Evolutionary conservation across 2,329 filamentous ascomycete genomes (phyloP).

Genomic region (Alternaria metachromatica): DNA sequence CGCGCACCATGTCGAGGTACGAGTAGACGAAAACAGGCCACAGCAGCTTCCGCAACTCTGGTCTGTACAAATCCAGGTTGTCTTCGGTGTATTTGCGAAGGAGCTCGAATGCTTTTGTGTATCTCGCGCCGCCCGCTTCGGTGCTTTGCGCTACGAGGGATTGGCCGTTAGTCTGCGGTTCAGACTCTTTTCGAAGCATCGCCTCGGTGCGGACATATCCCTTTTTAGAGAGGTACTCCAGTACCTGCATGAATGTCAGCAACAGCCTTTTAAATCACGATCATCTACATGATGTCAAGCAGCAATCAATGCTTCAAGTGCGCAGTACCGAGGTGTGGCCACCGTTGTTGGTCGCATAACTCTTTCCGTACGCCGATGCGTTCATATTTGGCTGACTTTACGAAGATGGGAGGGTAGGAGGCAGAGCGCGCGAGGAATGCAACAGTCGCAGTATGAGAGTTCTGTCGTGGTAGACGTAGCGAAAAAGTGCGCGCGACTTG

Average conservation of each 20-base stretch:
- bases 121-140: conserved; percentile 76
- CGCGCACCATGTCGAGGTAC: conserved; percentile 78
- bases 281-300: background rate
- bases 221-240: conserved; percentile 94
- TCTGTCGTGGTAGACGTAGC: background rate
- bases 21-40: conserved; percentile 97
- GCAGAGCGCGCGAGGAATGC: background rate
- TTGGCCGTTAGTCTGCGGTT: conserved; percentile 81
- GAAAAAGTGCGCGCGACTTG: background rate
- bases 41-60: conserved; percentile 83
- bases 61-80: conserved; percentile 89
- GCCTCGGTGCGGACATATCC: conserved; percentile 93
- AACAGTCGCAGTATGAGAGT: background rate
- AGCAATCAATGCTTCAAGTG: background rate
- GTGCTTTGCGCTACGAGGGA: conserved; percentile 71
- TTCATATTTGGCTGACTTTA: background rate
- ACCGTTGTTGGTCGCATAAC: background rate
- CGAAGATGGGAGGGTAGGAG: background rate
- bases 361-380: background rate
- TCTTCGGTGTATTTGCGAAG: conserved; percentile 87
- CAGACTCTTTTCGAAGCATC: conserved; percentile 88
- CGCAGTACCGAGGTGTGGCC: background rate
- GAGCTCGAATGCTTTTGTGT: conserved; percentile 74
- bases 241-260: conserved; percentile 63
- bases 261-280: background rate